A percentile compares a stretch with the other conserved stretches of the same genome.
These are phyloP conservation scores for Xanthoceras sorbifolium DNA, from an alignment of 345 rosid genomes.

Conservation along the genomic window DNA sequence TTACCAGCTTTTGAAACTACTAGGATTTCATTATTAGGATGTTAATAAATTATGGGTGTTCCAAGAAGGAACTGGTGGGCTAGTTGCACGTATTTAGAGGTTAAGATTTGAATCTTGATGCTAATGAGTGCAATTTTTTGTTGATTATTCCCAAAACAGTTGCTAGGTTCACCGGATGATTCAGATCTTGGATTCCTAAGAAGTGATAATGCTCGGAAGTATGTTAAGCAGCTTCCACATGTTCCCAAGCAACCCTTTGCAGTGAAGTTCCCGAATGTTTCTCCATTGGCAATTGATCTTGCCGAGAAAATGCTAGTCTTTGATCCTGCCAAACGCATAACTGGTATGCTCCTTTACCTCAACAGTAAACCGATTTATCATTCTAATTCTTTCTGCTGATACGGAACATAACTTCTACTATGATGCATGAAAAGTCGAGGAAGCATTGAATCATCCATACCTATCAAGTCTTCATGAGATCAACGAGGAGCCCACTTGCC, in stretches of 20 bases:
- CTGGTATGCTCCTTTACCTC: slow-evolving; percentile 41
- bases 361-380: not conserved
- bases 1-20: slow-evolving; percentile 1
- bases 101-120: not conserved
- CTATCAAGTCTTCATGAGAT: slow-evolving; percentile 88
- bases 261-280: slow-evolving; percentile 58
- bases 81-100: slow-evolving; percentile 6
- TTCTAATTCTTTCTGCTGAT: slow-evolving; percentile 11
- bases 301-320: slow-evolving; percentile 85
- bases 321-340: slow-evolving; percentile 83
- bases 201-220: slow-evolving; percentile 80
- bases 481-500: slow-evolving; percentile 84
- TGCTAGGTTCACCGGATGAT: slow-evolving; percentile 85
- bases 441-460: slow-evolving; percentile 76
- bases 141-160: slow-evolving; percentile 37
- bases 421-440: slow-evolving; percentile 54
- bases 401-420: not conserved
- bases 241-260: slow-evolving; percentile 70
- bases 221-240: slow-evolving; percentile 74
- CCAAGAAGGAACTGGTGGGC: slow-evolving; percentile 1
- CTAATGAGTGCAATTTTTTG: not conserved
- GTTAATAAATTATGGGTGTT: not conserved
- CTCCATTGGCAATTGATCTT: slow-evolving; percentile 76
- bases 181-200: slow-evolving; percentile 81
- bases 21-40: not conserved